Evolutionary conservation across 140 eudicot species (phyloP), one percentile per base, ranked within the genome.

Genomic region (Bidens hawaiensis): DNA sequence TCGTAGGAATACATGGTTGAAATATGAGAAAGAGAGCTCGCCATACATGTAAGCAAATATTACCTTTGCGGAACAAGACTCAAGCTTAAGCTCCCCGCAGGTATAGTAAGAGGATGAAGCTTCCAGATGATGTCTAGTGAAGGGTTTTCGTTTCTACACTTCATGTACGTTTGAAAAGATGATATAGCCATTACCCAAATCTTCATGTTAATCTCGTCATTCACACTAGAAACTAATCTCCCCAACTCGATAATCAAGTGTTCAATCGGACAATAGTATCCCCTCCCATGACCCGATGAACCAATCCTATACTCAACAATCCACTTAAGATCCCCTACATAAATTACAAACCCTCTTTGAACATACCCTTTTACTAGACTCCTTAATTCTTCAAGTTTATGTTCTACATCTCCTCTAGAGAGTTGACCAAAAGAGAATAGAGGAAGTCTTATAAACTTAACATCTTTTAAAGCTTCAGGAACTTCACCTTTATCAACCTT

Each of bases 271-370:
- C 88, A 84, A 70, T 87, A 80, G 30, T 82, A 82, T 6, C 83
- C 64, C 40, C 80, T 74, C 45, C 79, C 85, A 60, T 42, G 64
- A 65, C 76, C 64, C 25, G 61, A 57, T 42, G 72, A 67, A 67
- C 65, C 80, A 33, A 68, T 79, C 64, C 89, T 79, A 53, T 69
- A 83, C 63, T 91, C 96, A 22, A 36, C 56, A 54, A 84, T 81
- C 96, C 98, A 91, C 64, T 85, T 85, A 30, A 91, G 81, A 65
- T 91, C 93, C 26, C 91, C 96, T 27, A 91, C 72, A 40, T 87
- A 84, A 58, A 91, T 62, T 22, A 91, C 70, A 11, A 85, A 79
- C 43, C 98, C 98, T 74, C 77, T 85, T 18, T 43, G 64, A 26
- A 77, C 48, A 57, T 71, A 79, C 52, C 85, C 78, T 65, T 74